phyloP scores from a whole-genome alignment of 2,329 filamentous ascomycete species.

The Diplodia mutila region DNA sequence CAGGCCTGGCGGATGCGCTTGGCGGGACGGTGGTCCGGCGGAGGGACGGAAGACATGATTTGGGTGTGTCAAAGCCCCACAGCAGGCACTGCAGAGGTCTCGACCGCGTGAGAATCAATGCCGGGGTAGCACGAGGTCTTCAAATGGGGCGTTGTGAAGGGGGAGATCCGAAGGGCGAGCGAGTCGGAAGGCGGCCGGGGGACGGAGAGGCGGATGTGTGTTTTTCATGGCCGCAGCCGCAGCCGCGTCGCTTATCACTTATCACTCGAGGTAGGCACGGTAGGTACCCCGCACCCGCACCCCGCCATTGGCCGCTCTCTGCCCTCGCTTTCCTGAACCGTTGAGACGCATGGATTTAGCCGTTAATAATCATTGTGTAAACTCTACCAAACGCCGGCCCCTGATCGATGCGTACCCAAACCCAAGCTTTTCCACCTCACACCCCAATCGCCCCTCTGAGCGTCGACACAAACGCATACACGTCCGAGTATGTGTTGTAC shows the following conservation, averaged over 20 bases:
- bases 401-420: not conserved
- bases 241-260: conserved; percentile 7
- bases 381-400: conserved; percentile 2
- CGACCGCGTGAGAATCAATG: not conserved
- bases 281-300: conserved; percentile 2
- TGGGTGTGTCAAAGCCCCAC: conserved; percentile 12
- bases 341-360: not conserved
- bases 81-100: not conserved
- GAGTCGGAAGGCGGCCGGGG: conserved; percentile 7
- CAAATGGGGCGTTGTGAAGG: not conserved
- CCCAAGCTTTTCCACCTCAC: not conserved
- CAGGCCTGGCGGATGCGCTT: conserved; percentile 36
- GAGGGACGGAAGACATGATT: conserved; percentile 11
- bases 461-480: conserved; percentile 17
- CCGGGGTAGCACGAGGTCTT: not conserved
- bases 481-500: conserved; percentile 24
- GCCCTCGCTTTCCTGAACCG: not conserved
- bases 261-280: too few relatives aligned
- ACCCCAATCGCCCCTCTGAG: conserved; percentile 7
- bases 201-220: conserved; percentile 16
- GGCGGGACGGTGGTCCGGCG: conserved; percentile 21
- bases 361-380: not conserved
- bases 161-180: conserved; percentile 3
- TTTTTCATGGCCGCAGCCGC: not conserved
- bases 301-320: not conserved